A percentile compares a stretch with the other conserved stretches of the same genome.
Evolutionary conservation across 208 protist species (phyloP).

Genomic region (Blastocrithidia nonstop): DNA sequence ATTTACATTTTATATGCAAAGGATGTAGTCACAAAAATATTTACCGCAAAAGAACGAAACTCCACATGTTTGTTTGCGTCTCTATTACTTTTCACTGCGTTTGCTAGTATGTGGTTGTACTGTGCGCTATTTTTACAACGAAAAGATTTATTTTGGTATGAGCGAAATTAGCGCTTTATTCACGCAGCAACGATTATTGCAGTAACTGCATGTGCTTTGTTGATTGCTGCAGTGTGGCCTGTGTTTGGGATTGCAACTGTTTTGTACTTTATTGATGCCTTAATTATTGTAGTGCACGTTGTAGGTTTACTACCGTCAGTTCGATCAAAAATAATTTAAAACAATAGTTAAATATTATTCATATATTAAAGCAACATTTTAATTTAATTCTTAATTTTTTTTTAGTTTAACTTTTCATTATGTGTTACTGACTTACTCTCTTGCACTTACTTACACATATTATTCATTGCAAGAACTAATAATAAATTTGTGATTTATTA

Average conservation of each 20-base stretch:
- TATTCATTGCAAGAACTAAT: too few species aligned
- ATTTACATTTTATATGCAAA: slow-evolving; percentile 15
- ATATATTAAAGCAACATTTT: too few species aligned
- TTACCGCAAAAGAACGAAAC: slow-evolving; percentile 19
- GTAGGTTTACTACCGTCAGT: slow-evolving; percentile 7
- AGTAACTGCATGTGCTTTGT: slow-evolving; percentile 18
- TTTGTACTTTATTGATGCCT: slow-evolving; percentile 16
- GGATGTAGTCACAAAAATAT: slow-evolving; percentile 30
- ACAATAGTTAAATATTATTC: too few species aligned
- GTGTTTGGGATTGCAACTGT: slow-evolving; percentile 40
- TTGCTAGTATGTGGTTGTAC: slow-evolving; percentile 60
- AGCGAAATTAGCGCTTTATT: slow-evolving; percentile 38
- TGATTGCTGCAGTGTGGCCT: slow-evolving; percentile 61
- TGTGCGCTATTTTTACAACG: slow-evolving; percentile 24
- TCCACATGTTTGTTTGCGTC: slow-evolving; percentile 22
- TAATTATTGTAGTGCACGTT: slow-evolving; percentile 15
- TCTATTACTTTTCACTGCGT: slow-evolving; percentile 28
- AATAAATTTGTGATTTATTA: neutral
- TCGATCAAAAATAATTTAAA: too few species aligned
- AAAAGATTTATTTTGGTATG: slow-evolving; percentile 42
- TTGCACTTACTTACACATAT: too few species aligned
- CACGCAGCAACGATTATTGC: slow-evolving; percentile 16
- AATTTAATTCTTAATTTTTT: too few species aligned
- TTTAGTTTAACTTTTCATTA: too few species aligned
- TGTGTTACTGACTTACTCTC: too few species aligned